Evolutionary conservation across 148 eudicot genomes (phyloP).

Genomic region (Persicaria maculosa): DNA sequence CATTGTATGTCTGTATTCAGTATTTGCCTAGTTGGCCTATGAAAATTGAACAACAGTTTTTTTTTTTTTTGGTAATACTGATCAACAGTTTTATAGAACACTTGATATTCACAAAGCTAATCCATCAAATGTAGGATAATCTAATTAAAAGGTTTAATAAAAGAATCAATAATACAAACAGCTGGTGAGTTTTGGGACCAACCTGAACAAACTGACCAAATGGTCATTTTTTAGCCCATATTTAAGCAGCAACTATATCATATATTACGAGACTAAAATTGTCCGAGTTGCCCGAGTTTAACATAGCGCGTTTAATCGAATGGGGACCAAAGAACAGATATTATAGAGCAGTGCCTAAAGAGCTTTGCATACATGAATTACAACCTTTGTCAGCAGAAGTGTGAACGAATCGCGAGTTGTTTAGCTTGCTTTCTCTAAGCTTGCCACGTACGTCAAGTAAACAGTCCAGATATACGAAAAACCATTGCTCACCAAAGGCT

Average conservation of each 20-base stretch:
- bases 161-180: no score
- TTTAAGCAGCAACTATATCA: background rate
- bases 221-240: no score
- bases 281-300: background rate
- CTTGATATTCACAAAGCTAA: no score
- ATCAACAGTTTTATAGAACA: no score
- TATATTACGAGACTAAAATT: background rate
- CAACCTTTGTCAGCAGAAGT: background rate
- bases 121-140: no score
- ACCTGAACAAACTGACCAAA: no score
- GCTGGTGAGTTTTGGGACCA: no score
- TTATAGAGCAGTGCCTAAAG: background rate
- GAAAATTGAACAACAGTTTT: no score
- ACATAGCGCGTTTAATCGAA: background rate
- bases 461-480: slow-evolving; percentile 86
- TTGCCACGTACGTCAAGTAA: slow-evolving; percentile 89
- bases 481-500: slow-evolving; percentile 81
- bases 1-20: no score
- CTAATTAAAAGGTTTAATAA: no score
- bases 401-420: background rate
- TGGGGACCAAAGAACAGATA: background rate
- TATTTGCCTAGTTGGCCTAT: no score
- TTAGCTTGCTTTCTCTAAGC: slow-evolving; percentile 49
- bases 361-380: background rate
- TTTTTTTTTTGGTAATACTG: no score